These are phyloP conservation scores for Populus pruinosa DNA, from an alignment of 345 rosid genomes.

Conservation along the genomic window DNA sequence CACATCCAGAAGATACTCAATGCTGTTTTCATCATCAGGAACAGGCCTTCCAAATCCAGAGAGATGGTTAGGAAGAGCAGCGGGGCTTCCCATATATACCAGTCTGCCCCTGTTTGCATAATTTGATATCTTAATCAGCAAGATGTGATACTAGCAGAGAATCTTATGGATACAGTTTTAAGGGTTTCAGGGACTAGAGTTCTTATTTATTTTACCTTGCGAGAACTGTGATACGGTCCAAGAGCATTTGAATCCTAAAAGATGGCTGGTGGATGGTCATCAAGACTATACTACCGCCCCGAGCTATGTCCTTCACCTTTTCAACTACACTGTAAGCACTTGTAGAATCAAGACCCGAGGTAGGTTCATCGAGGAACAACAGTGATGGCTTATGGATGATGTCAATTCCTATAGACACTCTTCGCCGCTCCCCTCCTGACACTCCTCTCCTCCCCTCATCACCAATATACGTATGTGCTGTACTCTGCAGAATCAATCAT, in stretches of 20 bases:
- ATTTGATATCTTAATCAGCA: not conserved
- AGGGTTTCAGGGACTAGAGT: not conserved
- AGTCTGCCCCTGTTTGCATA: slow-evolving; percentile 44
- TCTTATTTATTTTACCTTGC: slow-evolving; percentile 9
- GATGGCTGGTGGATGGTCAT: slow-evolving; percentile 90
- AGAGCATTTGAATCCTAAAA: slow-evolving; percentile 48
- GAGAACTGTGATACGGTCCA: slow-evolving; percentile 47
- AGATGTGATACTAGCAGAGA: not conserved
- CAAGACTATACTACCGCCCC: slow-evolving; percentile 64
- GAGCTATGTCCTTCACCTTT: slow-evolving; percentile 73
- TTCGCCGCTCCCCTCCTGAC: slow-evolving; percentile 73
- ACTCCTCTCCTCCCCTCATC: slow-evolving; percentile 80
- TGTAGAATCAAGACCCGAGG: slow-evolving; percentile 85
- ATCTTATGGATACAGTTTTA: not conserved
- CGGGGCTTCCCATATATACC: slow-evolving; percentile 59
- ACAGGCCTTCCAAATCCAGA: slow-evolving; percentile 61
- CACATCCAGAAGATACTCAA: slow-evolving; percentile 74
- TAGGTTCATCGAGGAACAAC: slow-evolving; percentile 86
- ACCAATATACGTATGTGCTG: slow-evolving; percentile 60
- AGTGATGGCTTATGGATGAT: slow-evolving; percentile 78
- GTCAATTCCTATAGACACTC: slow-evolving; percentile 80
- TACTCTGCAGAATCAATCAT: slow-evolving; percentile 20
- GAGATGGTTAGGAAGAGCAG: slow-evolving; percentile 43
- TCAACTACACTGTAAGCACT: slow-evolving; percentile 84
- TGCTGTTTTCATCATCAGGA: slow-evolving; percentile 70